Evolutionary conservation across 148 eudicot species (phyloP).

Genomic region (Simmondsia chinensis): DNA sequence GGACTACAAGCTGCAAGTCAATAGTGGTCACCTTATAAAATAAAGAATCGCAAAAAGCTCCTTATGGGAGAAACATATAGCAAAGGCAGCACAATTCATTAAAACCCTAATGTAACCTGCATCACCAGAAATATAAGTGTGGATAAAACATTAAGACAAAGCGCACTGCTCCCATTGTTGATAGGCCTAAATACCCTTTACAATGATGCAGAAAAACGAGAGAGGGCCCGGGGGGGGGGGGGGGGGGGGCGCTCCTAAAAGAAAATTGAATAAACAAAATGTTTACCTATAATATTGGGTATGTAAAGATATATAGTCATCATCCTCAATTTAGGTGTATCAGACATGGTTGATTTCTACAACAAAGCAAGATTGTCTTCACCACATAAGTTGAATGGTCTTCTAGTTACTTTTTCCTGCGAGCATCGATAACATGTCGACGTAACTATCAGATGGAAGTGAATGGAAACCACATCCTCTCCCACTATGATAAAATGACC

Average conservation of each 20-base stretch:
- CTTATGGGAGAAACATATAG: slow-evolving; percentile 66
- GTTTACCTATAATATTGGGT: slow-evolving; percentile 82
- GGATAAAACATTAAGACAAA: neutral
- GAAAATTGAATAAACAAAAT: slow-evolving; percentile 6
- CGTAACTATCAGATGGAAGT: no score
- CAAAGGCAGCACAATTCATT: slow-evolving; percentile 79
- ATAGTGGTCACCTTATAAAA: slow-evolving; percentile 47
- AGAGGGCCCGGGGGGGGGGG: neutral
- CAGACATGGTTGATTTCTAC: slow-evolving; percentile 40
- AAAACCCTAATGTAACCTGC: slow-evolving; percentile 74
- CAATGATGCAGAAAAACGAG: neutral
- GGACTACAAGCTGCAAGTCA: neutral
- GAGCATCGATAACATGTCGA: neutral
- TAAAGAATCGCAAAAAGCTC: slow-evolving; percentile 65
- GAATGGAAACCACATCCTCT: no score
- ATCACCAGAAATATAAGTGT: slow-evolving; percentile 4
- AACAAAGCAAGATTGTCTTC: neutral
- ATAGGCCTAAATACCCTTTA: neutral
- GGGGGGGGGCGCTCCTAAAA: neutral
- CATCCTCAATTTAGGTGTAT: slow-evolving; percentile 36
- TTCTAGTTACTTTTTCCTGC: slow-evolving; percentile 5
- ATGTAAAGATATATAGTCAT: slow-evolving; percentile 67
- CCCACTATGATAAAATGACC: no score
- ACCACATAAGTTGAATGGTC: slow-evolving; percentile 4
- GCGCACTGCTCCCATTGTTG: neutral